Evolutionary conservation across 2,329 filamentous ascomycete genomes (phyloP).

Genomic region (Neophaeococcomyces aloes): DNA sequence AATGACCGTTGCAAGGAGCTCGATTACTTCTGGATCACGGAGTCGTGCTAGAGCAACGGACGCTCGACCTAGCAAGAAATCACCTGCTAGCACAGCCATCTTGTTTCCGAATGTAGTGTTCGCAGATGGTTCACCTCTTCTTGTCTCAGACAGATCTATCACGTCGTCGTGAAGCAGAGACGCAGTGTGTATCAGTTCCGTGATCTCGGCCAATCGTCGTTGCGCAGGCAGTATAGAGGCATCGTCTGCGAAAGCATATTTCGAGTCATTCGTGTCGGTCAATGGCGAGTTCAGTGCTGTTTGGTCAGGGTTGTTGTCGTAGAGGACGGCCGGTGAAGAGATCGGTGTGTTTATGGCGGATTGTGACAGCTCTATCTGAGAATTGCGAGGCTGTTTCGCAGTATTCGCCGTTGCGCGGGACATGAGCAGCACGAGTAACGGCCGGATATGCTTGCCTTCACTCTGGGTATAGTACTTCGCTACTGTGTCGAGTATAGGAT

Average conservation of each 20-base stretch:
- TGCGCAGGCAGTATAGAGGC: constrained; percentile 76
- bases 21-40: constrained; percentile 85
- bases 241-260: constrained; percentile 35
- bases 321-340: constrained; percentile 52
- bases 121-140: constrained; percentile 74
- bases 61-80: constrained; percentile 84
- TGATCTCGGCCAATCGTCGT: constrained; percentile 85
- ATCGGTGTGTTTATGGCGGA: constrained; percentile 49
- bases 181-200: constrained; percentile 92
- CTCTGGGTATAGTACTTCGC: constrained; percentile 97
- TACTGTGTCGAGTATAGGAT: constrained; percentile 85
- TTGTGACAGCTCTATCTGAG: constrained; percentile 20
- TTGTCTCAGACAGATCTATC: constrained; percentile 80
- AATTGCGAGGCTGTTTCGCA: constrained; percentile 47
- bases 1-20: constrained; percentile 89
- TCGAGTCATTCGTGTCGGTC: constrained; percentile 37
- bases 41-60: constrained; percentile 87
- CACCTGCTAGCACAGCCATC: constrained; percentile 96
- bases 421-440: constrained; percentile 92
- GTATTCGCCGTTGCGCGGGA: constrained; percentile 80
- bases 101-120: constrained; percentile 98
- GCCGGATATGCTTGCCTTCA: constrained; percentile 93
- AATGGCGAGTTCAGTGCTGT: constrained; percentile 45
- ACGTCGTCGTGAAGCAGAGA: constrained; percentile 97
- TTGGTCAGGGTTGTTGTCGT: constrained; percentile 68